Conservation (phyloP, 2,329 filamentous ascomycete genomes). For the Paecilomyces fulvus region DNA sequence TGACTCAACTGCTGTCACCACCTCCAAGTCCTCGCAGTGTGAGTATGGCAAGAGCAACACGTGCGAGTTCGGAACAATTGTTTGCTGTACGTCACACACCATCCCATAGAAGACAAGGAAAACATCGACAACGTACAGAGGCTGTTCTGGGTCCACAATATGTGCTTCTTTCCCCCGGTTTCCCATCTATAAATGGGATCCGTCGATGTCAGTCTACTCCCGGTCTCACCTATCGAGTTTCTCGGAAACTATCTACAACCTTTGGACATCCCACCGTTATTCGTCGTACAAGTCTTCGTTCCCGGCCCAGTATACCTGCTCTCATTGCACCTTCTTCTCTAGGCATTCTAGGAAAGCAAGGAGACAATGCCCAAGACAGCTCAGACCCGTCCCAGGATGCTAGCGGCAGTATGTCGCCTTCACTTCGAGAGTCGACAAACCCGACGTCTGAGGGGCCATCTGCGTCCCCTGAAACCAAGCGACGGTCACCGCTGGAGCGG, state of each 20-base stretch:
- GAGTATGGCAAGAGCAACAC: background rate
- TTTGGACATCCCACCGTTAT: slow-evolving; percentile 35
- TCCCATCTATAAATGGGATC: background rate
- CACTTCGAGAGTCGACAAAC: slow-evolving; percentile 23
- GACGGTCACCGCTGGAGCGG: slow-evolving; percentile 1
- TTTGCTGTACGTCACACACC: background rate
- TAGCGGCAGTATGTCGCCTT: slow-evolving; percentile 21
- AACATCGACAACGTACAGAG: background rate
- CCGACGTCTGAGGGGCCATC: slow-evolving; percentile 26
- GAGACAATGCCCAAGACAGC: slow-evolving; percentile 22
- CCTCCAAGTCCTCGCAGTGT: background rate
- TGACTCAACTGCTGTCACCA: background rate
- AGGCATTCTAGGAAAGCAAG: slow-evolving; percentile 12
- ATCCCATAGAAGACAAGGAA: background rate
- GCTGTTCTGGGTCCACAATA: background rate
- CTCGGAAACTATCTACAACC: slow-evolving; percentile 28
- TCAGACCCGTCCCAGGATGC: slow-evolving; percentile 23
- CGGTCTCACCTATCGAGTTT: slow-evolving; percentile 24
- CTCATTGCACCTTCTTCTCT: slow-evolving; percentile 9
- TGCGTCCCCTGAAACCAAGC: slow-evolving; percentile 11
- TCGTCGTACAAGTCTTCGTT: slow-evolving; percentile 25
- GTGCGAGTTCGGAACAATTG: background rate
- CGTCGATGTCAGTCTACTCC: slow-evolving; percentile 17
- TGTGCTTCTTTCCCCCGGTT: background rate
- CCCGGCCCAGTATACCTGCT: slow-evolving; percentile 23